A percentile compares a stretch with the other conserved stretches of the same genome.
phyloP scores from a whole-genome alignment of 306 rosid species.

The Trifolium subterraneum region DNA sequence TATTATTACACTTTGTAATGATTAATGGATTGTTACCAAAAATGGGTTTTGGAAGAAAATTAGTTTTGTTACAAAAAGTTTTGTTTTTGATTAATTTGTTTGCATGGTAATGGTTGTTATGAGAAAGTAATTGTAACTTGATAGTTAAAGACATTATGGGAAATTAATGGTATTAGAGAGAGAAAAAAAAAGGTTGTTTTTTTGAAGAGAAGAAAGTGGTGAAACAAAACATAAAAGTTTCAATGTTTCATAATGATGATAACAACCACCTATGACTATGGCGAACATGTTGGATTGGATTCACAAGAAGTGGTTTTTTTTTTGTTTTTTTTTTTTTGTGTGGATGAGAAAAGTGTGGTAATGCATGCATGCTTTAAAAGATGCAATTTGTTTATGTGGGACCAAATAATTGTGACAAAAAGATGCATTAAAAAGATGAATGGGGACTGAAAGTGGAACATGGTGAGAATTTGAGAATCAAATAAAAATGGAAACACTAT shows the following conservation, averaged over 20 bases:
- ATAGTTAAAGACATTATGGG: conserved; percentile 64
- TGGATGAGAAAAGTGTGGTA: conserved; percentile 48
- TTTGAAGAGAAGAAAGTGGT: conserved; percentile 42
- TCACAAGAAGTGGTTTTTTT: conserved; percentile 27
- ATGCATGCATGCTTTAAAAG: conserved; percentile 28
- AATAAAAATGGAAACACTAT: background rate
- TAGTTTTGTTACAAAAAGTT: too few species aligned
- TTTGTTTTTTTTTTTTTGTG: conserved; percentile 32
- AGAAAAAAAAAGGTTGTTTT: background rate
- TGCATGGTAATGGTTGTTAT: conserved; percentile 37
- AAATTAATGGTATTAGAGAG: conserved; percentile 31
- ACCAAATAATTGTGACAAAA: conserved; percentile 23
- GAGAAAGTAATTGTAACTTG: conserved; percentile 57
- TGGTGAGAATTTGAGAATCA: background rate
- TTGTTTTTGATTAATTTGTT: conserved; percentile 33
- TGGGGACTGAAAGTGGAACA: conserved; percentile 5
- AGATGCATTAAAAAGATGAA: background rate
- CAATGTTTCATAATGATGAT: conserved; percentile 4
- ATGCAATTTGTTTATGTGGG: conserved; percentile 26
- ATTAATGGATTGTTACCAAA: conserved; percentile 51
- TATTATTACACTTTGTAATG: background rate
- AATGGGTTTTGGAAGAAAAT: conserved; percentile 41
- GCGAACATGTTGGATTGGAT: conserved; percentile 53
- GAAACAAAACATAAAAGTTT: conserved; percentile 1
- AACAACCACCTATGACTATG: conserved; percentile 39